Conservation (phyloP, 2,329 filamentous ascomycete species). For the Colletotrichum spaethianum region DNA sequence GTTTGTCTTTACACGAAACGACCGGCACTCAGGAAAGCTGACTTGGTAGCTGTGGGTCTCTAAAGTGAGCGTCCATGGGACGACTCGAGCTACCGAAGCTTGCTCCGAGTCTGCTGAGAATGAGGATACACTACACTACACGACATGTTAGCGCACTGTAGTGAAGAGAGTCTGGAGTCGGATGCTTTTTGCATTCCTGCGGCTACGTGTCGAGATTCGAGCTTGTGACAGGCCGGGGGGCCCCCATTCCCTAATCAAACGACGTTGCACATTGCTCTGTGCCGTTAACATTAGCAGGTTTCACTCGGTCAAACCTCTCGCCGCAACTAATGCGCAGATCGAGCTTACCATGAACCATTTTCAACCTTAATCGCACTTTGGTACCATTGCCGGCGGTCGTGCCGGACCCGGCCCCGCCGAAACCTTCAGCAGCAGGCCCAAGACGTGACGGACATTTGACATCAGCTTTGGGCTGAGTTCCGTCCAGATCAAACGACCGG, state of each 20-base stretch:
- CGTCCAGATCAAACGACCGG: constrained; percentile 10
- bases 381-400: neutral
- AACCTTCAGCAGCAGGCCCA: constrained; percentile 8
- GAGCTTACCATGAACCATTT: neutral
- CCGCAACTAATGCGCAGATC: neutral
- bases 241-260: neutral
- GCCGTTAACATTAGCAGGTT: neutral
- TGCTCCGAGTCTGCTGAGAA: constrained; percentile 2
- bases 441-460: constrained; percentile 13
- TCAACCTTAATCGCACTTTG: neutral
- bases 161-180: neutral
- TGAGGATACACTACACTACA: neutral
- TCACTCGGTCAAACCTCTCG: neutral
- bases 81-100: neutral
- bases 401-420: neutral
- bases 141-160: neutral
- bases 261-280: neutral
- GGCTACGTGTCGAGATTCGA: neutral
- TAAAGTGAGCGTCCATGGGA: neutral
- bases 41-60: constrained; percentile 16
- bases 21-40: constrained; percentile 14
- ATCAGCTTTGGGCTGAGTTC: constrained; percentile 2
- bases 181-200: neutral
- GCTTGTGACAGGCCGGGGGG: neutral
- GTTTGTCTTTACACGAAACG: constrained; percentile 30